Evolutionary conservation across 371 early-diverging fungal genomes (phyloP).

Genomic region (Saksenaea vasiformis): DNA sequence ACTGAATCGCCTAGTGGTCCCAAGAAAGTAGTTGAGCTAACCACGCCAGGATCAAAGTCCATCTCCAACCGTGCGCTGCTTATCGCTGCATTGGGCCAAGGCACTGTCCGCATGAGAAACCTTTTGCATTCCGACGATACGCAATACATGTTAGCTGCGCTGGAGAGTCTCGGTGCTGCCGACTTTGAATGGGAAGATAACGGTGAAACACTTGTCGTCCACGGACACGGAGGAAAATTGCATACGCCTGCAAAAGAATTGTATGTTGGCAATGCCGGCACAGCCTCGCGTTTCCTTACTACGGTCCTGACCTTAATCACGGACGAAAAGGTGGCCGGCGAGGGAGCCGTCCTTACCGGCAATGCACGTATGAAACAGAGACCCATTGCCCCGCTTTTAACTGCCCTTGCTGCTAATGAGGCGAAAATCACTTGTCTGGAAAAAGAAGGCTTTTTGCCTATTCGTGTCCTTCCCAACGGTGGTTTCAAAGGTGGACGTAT

Average conservation of each 20-base stretch:
- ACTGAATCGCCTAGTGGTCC: constrained; percentile 50
- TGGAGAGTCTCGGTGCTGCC: constrained; percentile 86
- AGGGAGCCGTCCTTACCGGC: constrained; percentile 81
- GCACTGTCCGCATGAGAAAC: constrained; percentile 82
- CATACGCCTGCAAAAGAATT: constrained; percentile 78
- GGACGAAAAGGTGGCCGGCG: background rate
- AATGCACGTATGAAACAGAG: constrained; percentile 98
- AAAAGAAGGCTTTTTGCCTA: constrained; percentile 85
- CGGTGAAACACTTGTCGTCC: constrained; percentile 87
- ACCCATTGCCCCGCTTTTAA: constrained; percentile 90
- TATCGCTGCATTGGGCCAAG: constrained; percentile 89
- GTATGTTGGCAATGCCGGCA: constrained; percentile 97
- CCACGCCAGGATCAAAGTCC: constrained; percentile 95
- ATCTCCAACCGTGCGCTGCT: constrained; percentile 95
- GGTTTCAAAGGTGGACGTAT: constrained; percentile 91
- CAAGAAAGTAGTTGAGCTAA: constrained; percentile 56
- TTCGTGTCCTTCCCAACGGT: constrained; percentile 73
- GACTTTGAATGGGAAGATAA: constrained; percentile 90
- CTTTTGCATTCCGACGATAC: constrained; percentile 97
- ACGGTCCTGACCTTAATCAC: constrained; percentile 79
- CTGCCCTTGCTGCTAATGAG: constrained; percentile 81
- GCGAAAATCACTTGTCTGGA: constrained; percentile 78
- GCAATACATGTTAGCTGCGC: constrained; percentile 93
- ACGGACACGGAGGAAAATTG: constrained; percentile 78
- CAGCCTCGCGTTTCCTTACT: constrained; percentile 95